phyloP scores from a whole-genome alignment of 2,329 filamentous ascomycete species.

The Calonectria crousiana region DNA sequence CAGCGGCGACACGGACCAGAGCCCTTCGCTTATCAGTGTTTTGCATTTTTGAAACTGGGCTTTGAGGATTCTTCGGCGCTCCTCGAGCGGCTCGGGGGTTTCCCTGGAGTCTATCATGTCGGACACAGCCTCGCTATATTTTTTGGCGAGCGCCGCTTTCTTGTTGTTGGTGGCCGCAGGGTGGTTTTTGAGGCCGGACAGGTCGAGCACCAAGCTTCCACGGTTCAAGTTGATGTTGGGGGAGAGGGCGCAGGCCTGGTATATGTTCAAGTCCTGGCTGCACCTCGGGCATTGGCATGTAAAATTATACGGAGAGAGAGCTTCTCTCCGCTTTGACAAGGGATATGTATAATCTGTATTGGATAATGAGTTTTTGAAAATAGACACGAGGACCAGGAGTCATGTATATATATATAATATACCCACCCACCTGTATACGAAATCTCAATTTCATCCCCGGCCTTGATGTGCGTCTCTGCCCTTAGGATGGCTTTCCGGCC shows the following conservation, averaged over 20 bases:
- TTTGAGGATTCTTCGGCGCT: conserved; percentile 38
- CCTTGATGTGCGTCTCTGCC: conserved; percentile 61
- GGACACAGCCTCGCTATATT: conserved; percentile 44
- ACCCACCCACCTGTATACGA: conserved; percentile 66
- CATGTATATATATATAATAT: conserved; percentile 40
- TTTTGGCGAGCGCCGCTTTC: conserved; percentile 33
- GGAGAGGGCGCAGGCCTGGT: conserved; percentile 61
- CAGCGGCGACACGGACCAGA: conserved; percentile 65
- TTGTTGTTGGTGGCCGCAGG: conserved; percentile 37
- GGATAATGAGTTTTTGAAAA: background rate
- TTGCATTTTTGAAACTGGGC: conserved; percentile 41
- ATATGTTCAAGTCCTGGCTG: conserved; percentile 63
- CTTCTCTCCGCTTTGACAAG: conserved; percentile 54
- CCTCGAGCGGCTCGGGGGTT: conserved; percentile 41
- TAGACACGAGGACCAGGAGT: background rate
- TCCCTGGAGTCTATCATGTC: conserved; percentile 41
- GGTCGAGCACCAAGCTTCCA: conserved; percentile 58
- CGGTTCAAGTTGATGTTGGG: conserved; percentile 58
- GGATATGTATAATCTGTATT: conserved; percentile 61
- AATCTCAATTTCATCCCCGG: conserved; percentile 70
- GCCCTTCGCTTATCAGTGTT: conserved; percentile 40
- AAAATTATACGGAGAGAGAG: conserved; percentile 65
- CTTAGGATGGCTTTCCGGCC: conserved; percentile 64
- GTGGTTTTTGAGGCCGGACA: conserved; percentile 46
- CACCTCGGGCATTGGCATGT: conserved; percentile 65